These are phyloP conservation scores for Lasiodiplodia theobromae DNA, from an alignment of 2,329 filamentous ascomycete genomes.

Conservation along the genomic window DNA sequence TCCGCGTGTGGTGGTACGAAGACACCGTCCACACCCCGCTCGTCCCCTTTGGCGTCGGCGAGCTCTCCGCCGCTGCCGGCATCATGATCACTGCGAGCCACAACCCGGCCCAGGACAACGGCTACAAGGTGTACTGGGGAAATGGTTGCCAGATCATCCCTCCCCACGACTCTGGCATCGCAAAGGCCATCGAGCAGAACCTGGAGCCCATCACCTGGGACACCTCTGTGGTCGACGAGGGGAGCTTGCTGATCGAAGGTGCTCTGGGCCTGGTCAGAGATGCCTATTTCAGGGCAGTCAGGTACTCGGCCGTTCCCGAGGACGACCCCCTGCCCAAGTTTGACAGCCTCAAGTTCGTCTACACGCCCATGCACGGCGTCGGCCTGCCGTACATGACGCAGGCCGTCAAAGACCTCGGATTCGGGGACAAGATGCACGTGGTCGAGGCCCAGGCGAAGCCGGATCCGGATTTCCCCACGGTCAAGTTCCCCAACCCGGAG, in stretches of 20 bases:
- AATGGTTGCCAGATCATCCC: conserved; percentile 72
- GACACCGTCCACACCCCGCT: conserved; percentile 65
- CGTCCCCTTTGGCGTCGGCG: conserved; percentile 66
- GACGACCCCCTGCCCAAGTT: conserved; percentile 35
- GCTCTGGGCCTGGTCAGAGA: conserved; percentile 51
- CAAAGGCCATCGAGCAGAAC: conserved; percentile 62
- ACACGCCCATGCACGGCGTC: conserved; percentile 65
- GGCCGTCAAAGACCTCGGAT: conserved; percentile 48
- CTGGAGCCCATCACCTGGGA: conserved; percentile 60
- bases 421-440: conserved; percentile 54
- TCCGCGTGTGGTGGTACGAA: conserved; percentile 68
- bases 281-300: conserved; percentile 54
- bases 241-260: conserved; percentile 49
- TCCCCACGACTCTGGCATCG: conserved; percentile 66
- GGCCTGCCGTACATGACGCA: conserved; percentile 57
- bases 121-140: conserved; percentile 72
- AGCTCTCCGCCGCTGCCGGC: conserved; percentile 63
- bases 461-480: conserved; percentile 69
- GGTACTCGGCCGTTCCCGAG: conserved; percentile 47
- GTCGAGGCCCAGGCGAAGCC: conserved; percentile 62
- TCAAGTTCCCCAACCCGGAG: conserved; percentile 71
- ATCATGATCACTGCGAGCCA: conserved; percentile 73
- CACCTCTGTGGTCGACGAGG: conserved; percentile 50
- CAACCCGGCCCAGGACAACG: conserved; percentile 70
- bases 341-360: conserved; percentile 54